These are phyloP conservation scores for Pythium vanterpoolii DNA, from an alignment of 352 stramenopile species.

Conservation along the genomic window DNA sequence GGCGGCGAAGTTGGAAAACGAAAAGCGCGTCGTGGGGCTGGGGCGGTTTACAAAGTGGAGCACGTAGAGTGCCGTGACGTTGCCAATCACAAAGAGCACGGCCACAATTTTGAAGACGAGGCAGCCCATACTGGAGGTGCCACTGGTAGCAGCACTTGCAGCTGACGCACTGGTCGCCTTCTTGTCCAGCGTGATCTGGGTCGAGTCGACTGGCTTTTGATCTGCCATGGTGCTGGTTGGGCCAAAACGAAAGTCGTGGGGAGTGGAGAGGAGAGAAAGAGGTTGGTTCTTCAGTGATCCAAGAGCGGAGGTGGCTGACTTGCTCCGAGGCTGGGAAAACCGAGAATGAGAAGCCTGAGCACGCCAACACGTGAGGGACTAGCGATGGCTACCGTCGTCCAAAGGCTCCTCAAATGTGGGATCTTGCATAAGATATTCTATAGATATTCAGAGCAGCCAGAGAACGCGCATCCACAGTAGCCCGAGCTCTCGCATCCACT, in stretches of 20 bases:
- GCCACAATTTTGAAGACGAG: constrained; percentile 26
- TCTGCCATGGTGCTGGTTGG: constrained; percentile 5
- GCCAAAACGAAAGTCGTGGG: background rate
- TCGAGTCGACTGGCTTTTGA: constrained; percentile 37
- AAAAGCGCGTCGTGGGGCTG: constrained; percentile 37
- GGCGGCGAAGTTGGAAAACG: constrained; percentile 30
- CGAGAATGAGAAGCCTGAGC: constrained; percentile 17
- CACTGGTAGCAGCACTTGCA: background rate
- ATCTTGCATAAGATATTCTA: background rate
- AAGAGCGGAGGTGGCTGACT: background rate
- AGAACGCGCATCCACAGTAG: too few relatives aligned
- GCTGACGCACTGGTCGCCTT: background rate
- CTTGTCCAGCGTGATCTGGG: constrained; percentile 45
- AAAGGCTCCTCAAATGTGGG: background rate
- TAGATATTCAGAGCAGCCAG: too few relatives aligned
- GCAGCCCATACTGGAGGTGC: background rate
- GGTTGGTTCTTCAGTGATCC: constrained; percentile 9
- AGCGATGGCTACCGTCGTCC: background rate
- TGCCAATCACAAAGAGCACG: constrained; percentile 57
- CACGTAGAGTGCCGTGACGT: constrained; percentile 56
- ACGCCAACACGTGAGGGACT: background rate
- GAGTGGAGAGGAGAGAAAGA: background rate
- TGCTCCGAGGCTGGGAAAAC: constrained; percentile 16
- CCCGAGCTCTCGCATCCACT: background rate
- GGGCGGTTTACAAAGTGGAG: constrained; percentile 61